These are phyloP conservation scores for Trichoderma sp. DNA, from an alignment of 2,329 filamentous ascomycete species.

Conservation along the genomic window DNA sequence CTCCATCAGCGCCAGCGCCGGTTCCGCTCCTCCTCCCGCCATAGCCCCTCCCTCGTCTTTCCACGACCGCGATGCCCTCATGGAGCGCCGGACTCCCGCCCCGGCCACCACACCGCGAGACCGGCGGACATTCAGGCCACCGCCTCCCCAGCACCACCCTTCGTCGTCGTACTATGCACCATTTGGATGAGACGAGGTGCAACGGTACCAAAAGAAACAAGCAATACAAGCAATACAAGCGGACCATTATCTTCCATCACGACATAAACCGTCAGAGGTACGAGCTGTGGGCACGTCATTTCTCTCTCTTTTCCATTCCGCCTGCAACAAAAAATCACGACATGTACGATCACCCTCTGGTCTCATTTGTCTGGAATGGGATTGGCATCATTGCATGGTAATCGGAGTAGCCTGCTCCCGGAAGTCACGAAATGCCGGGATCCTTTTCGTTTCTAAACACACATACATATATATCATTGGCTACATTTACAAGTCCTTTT, in stretches of 20 bases:
- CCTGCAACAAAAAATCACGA: conserved; percentile 20
- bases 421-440: conserved; percentile 2
- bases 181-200: conserved; percentile 13
- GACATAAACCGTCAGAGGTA: neutral
- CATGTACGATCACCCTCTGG: conserved; percentile 25
- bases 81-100: conserved; percentile 27
- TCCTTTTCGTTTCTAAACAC: neutral
- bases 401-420: conserved; percentile 22
- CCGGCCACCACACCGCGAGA: conserved; percentile 32
- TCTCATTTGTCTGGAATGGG: conserved; percentile 26
- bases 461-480: neutral
- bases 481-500: conserved; percentile 19
- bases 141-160: conserved; percentile 24
- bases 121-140: conserved; percentile 31
- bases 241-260: neutral
- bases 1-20: conserved; percentile 42
- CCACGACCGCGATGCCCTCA: conserved; percentile 33
- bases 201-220: neutral
- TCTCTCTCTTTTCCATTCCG: neutral
- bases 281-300: conserved; percentile 5
- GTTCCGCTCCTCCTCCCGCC: conserved; percentile 30
- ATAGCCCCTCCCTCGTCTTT: conserved; percentile 34
- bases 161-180: conserved; percentile 24
- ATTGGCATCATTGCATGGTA: conserved; percentile 24
- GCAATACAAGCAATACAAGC: conserved; percentile 5